Base-by-base conservation (phyloP, 176 grass and related monocot species). In the Urochloa ruziziensis region DNA sequence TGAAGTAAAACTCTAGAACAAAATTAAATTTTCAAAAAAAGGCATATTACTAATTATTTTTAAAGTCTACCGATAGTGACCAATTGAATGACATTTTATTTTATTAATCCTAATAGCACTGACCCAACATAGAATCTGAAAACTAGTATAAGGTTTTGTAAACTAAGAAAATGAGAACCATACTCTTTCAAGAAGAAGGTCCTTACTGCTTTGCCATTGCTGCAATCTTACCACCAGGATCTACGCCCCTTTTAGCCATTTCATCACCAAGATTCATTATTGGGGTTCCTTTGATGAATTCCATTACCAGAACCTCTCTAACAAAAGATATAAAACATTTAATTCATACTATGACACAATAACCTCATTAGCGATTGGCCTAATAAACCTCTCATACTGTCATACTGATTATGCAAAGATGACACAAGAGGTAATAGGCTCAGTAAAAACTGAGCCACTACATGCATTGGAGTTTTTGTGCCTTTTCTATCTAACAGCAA, bases 181-280 rank as follows among this genome's bases (percentile, higher is more conserved):
- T 86, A 90, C 80, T 79, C 59, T 87, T 67, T 70, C 61, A 69
- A 68, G 82, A 89, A 88, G 88, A 91, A 84, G 39, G 69, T 42
- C 56, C 91, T 98, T 95, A 98, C 96, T 92, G 93, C 87, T 98
- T 98, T 93, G 89, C 93, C 87, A 89, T 86, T 62, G 82, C 48
- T 80, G 96, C 96, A 67, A 98, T 49, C 76, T 93, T 98, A 84
- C 96, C 85, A 83, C 73, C 87, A 74, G 96, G 93, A 93, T 98
- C 93, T 58, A 98, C 80, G 28, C 96, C 93, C 62, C 85, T 89
- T 91, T 93, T 94, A 88, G 86, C 87, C 80, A 98, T 98, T 93
- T 98, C 93, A 80, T 74, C 76, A 63, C 90, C 83, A 75, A 98
- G 86, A 93, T 95, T 98, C 91, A 98, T 93, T 90, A 98, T 98